A percentile compares a stretch with the other conserved stretches of the same genome.
Evolutionary conservation across 2,329 filamentous ascomycete species (phyloP).

Genomic region (Periconia sp.): DNA sequence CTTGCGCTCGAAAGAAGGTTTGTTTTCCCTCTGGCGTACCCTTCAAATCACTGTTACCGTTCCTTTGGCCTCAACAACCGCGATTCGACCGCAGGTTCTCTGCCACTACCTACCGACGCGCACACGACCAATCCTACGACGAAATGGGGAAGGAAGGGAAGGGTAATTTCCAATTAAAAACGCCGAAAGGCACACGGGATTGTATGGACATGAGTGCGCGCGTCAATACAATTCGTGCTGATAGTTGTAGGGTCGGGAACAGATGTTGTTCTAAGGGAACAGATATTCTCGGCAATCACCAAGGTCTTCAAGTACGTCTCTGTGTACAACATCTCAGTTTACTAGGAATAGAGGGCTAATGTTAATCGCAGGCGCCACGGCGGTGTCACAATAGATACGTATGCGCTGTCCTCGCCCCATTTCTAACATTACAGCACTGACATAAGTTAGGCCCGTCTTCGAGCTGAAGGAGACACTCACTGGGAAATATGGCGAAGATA

Average conservation of each 20-base stretch:
- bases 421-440: conserved; percentile 1
- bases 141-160: conserved; percentile 54
- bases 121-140: conserved; percentile 23
- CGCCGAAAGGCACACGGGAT: conserved; percentile 89
- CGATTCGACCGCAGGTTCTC: conserved; percentile 1
- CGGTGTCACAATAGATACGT: conserved; percentile 54
- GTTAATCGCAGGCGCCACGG: conserved; percentile 68
- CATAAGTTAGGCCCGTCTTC: conserved; percentile 67
- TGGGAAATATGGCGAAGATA: conserved; percentile 92
- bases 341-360: conserved; percentile 72
- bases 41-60: conserved; percentile 18
- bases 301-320: conserved; percentile 53
- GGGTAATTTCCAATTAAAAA: conserved; percentile 73
- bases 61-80: conserved; percentile 17
- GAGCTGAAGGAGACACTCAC: conserved; percentile 85
- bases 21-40: neutral
- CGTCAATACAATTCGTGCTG: conserved; percentile 62
- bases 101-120: conserved; percentile 8
- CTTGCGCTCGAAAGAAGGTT: conserved; percentile 10
- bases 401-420: conserved; percentile 55
- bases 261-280: conserved; percentile 43
- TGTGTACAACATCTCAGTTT: conserved; percentile 67
- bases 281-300: conserved; percentile 42
- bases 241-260: conserved; percentile 35
- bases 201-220: conserved; percentile 54